phyloP scores from a whole-genome alignment of 371 early-diverging fungal species.

The Mortierella sp. region DNA sequence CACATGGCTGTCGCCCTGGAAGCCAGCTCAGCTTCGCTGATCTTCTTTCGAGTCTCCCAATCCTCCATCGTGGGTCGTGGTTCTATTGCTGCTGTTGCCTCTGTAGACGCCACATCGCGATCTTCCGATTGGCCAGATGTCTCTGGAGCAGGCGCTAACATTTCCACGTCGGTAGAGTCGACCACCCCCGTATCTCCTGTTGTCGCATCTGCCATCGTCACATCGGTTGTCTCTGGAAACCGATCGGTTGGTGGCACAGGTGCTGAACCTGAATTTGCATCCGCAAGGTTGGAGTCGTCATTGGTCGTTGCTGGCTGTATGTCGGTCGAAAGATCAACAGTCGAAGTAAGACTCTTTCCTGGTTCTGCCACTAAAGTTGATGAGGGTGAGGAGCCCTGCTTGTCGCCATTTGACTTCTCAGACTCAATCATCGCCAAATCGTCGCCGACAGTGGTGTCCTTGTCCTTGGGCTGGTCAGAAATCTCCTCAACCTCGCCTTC shows the following conservation, averaged over 20 bases:
- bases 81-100: constrained; percentile 18
- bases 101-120: not conserved
- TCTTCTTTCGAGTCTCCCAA: constrained; percentile 54
- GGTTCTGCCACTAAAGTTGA: not conserved
- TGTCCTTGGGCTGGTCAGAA: not conserved
- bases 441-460: not conserved
- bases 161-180: not conserved
- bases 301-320: not conserved
- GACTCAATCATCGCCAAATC: not conserved
- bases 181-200: not conserved
- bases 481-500: constrained; percentile 9
- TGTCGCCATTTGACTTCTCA: not conserved
- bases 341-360: not conserved
- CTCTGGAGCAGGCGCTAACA: not conserved
- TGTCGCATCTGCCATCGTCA: not conserved
- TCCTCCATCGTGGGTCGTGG: constrained; percentile 40
- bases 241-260: not conserved
- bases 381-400: not conserved
- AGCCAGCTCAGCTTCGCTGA: constrained; percentile 46
- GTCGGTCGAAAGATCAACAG: not conserved
- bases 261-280: not conserved
- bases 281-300: not conserved
- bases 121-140: not conserved
- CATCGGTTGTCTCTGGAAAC: not conserved
- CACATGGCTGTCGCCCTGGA: constrained; percentile 49